These are phyloP conservation scores for Vigna mungo DNA, from an alignment of 306 rosid genomes.

Conservation along the genomic window DNA sequence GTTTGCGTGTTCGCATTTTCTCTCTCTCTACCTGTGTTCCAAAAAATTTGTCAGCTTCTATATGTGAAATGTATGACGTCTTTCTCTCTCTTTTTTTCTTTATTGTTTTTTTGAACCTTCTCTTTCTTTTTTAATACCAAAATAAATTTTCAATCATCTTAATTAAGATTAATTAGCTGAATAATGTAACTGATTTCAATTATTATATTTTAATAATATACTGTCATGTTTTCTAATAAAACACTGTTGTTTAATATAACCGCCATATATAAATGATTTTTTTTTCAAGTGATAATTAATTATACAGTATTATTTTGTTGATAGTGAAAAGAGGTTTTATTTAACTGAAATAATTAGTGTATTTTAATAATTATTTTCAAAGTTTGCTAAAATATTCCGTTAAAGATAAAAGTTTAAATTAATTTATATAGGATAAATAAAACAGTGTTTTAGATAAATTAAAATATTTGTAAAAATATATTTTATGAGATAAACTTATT, in stretches of 20 bases:
- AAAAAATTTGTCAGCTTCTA: background rate
- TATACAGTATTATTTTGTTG: background rate
- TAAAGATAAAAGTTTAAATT: background rate
- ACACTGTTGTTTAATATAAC: background rate
- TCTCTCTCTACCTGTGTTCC: slow-evolving; percentile 37
- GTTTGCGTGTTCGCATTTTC: slow-evolving; percentile 15
- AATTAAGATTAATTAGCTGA: background rate
- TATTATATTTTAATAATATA: background rate
- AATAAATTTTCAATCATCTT: slow-evolving; percentile 17
- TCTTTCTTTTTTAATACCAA: background rate
- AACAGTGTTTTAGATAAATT: too few relatives aligned
- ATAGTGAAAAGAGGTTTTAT: background rate
- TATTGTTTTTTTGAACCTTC: too few relatives aligned
- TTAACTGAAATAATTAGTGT: background rate
- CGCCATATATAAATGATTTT: background rate
- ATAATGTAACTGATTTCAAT: background rate
- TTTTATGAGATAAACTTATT: background rate
- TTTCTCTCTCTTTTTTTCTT: background rate
- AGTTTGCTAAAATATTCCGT: background rate
- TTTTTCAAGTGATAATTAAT: background rate
- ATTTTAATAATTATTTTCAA: background rate
- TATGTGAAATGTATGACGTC: background rate
- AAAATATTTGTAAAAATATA: background rate
- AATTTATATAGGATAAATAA: background rate
- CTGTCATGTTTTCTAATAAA: background rate